Conservation (phyloP, 2,329 filamentous ascomycete genomes). For the Aspergillus eucalypticola region DNA sequence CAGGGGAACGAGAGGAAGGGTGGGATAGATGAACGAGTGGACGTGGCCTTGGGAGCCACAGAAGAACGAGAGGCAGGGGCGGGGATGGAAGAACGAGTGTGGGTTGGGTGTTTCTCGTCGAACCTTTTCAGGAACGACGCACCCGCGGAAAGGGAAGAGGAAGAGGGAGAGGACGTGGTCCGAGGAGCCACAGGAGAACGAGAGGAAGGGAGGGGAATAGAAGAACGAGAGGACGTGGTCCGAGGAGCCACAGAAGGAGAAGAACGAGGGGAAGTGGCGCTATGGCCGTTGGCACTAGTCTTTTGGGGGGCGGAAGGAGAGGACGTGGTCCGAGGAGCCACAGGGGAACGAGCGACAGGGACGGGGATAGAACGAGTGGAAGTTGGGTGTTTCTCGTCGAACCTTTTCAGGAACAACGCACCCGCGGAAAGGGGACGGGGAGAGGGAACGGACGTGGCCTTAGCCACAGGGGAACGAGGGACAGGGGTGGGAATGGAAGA, state of each 20-base stretch:
- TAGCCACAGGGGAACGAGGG: background rate
- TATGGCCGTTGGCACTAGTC: too few species aligned
- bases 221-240: background rate
- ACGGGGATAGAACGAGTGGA: background rate
- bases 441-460: background rate
- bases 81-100: background rate
- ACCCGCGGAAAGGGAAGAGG: background rate
- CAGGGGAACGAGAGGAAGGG: background rate
- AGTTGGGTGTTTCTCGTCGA: background rate
- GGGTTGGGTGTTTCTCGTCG: background rate
- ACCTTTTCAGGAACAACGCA: background rate
- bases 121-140: background rate
- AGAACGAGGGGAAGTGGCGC: too few species aligned
- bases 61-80: background rate
- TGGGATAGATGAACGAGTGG: background rate
- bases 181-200: background rate
- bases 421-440: background rate
- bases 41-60: background rate
- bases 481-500: background rate
- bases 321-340: background rate
- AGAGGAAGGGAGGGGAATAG: background rate
- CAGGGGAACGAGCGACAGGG: background rate
- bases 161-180: too few species aligned
- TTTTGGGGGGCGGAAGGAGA: background rate
- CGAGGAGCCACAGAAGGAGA: background rate